phyloP scores from a whole-genome alignment of 768 basidiomycete species.

The Inosperma sp. region DNA sequence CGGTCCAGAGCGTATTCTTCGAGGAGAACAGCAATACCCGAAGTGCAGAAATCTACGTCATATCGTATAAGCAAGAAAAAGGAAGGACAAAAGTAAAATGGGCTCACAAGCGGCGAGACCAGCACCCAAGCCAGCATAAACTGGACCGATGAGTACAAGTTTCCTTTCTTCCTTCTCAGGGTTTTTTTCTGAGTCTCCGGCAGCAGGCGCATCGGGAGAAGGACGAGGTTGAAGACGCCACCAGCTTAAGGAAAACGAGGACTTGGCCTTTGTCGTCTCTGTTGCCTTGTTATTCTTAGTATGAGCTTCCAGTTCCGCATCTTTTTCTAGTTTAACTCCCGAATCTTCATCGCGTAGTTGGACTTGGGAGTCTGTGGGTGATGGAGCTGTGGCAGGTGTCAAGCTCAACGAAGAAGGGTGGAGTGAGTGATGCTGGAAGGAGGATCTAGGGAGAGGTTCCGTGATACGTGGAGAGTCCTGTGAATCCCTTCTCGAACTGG shows the following conservation, averaged over 20 bases:
- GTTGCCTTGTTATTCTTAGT: constrained; percentile 3
- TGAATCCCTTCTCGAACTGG: constrained; percentile 3
- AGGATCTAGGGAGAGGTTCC: too few species aligned
- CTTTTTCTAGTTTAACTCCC: too few species aligned
- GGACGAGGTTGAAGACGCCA: constrained; percentile 41
- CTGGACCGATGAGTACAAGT: constrained; percentile 57
- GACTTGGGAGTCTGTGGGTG: too few species aligned
- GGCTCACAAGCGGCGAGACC: constrained; percentile 58
- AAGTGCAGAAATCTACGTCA: constrained; percentile 53
- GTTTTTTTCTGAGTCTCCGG: constrained; percentile 34
- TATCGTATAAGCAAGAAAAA: constrained; percentile 1
- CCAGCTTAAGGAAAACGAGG: constrained; percentile 10
- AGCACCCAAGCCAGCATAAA: constrained; percentile 66
- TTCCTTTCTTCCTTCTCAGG: constrained; percentile 42
- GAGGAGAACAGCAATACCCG: constrained; percentile 55
- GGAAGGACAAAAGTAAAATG: constrained; percentile 3
- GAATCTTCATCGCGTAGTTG: too few species aligned
- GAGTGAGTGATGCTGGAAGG: too few species aligned
- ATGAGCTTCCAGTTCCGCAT: background rate
- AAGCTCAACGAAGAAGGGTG: too few species aligned
- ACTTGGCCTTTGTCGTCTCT: constrained; percentile 8
- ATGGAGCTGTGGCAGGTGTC: too few species aligned
- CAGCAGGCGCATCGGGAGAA: constrained; percentile 22
- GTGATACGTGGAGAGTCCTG: too few species aligned
- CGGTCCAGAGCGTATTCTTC: constrained; percentile 69